phyloP scores from a whole-genome alignment of 2,329 filamentous ascomycete genomes.

The Exophiala mesophila region DNA sequence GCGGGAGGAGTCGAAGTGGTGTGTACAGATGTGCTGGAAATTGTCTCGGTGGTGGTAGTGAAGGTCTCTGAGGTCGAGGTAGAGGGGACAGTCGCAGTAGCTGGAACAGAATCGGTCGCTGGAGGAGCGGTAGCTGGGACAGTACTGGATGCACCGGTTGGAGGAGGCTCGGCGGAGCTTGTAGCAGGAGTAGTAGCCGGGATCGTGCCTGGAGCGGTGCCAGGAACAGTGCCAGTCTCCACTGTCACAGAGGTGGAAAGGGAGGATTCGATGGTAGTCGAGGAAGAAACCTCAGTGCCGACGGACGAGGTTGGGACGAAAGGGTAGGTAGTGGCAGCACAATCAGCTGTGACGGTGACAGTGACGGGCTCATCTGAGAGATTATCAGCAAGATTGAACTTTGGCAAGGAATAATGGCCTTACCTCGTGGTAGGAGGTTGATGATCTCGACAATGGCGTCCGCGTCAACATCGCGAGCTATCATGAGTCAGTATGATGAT shows the following conservation, averaged over 20 bases:
- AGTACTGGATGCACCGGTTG: background rate
- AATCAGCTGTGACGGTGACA: slow-evolving; percentile 6
- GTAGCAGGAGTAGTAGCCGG: slow-evolving; percentile 1
- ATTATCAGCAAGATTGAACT: slow-evolving; percentile 9
- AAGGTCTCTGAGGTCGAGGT: slow-evolving; percentile 10
- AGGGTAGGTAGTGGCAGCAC: background rate
- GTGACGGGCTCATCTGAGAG: slow-evolving; percentile 8
- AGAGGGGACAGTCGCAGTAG: slow-evolving; percentile 2
- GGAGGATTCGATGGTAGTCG: background rate
- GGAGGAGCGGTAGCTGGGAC: slow-evolving; percentile 1
- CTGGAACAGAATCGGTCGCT: background rate
- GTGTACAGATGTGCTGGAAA: slow-evolving; percentile 5
- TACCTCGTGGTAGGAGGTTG: slow-evolving; percentile 22
- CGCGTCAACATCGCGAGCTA: slow-evolving; percentile 13
- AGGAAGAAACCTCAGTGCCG: background rate
- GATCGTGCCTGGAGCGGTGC: slow-evolving; percentile 4
- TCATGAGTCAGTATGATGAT: slow-evolving; percentile 4
- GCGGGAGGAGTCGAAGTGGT: slow-evolving; percentile 16
- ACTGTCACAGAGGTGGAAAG: background rate
- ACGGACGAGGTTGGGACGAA: background rate
- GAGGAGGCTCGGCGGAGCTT: background rate
- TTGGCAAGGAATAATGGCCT: slow-evolving; percentile 7
- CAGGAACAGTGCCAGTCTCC: background rate
- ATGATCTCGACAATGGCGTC: slow-evolving; percentile 15
- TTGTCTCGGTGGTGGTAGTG: slow-evolving; percentile 14